Percentiles rank a stretch among this genome's conserved stretches.
Conservation (phyloP, 1,139 yeast genomes). For the Yamadazyma sp. region DNA sequence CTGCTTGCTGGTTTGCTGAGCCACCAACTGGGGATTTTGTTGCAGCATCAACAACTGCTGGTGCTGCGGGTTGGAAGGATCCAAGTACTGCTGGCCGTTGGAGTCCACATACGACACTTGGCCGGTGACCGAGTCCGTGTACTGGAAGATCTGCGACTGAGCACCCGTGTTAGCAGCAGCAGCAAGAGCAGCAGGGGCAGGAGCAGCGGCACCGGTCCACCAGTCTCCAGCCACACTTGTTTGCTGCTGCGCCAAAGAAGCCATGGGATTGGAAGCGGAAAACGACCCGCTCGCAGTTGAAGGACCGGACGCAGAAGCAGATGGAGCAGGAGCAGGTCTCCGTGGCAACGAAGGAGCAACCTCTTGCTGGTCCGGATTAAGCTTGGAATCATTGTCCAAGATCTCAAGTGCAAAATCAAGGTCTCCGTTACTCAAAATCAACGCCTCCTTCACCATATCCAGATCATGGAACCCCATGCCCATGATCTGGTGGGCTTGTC, state of each 20-base stretch:
- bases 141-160: slow-evolving; percentile 53
- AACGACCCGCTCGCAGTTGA: slow-evolving; percentile 8
- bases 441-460: slow-evolving; percentile 51
- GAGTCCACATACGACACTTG: slow-evolving; percentile 58
- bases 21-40: slow-evolving; percentile 39
- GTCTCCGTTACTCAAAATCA: slow-evolving; percentile 47
- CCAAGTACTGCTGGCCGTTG: slow-evolving; percentile 59
- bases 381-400: slow-evolving; percentile 39
- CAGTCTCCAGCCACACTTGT: slow-evolving; percentile 22
- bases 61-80: slow-evolving; percentile 53
- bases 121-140: slow-evolving; percentile 63
- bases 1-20: slow-evolving; percentile 47
- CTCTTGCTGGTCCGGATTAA: slow-evolving; percentile 38
- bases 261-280: slow-evolving; percentile 20
- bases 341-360: slow-evolving; percentile 48
- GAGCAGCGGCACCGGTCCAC: slow-evolving; percentile 20
- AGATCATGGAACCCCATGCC: slow-evolving; percentile 48
- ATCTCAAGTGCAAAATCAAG: slow-evolving; percentile 49
- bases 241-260: slow-evolving; percentile 18
- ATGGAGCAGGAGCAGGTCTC: slow-evolving; percentile 33
- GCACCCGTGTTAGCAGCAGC: no score
- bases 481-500: slow-evolving; percentile 38
- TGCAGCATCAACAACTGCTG: slow-evolving; percentile 50
- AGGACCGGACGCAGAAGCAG: slow-evolving; percentile 3
- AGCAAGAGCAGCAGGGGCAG: not conserved